These are phyloP conservation scores for Clitopilus passeckerianus DNA, from an alignment of 768 basidiomycete genomes.

Conservation along the genomic window DNA sequence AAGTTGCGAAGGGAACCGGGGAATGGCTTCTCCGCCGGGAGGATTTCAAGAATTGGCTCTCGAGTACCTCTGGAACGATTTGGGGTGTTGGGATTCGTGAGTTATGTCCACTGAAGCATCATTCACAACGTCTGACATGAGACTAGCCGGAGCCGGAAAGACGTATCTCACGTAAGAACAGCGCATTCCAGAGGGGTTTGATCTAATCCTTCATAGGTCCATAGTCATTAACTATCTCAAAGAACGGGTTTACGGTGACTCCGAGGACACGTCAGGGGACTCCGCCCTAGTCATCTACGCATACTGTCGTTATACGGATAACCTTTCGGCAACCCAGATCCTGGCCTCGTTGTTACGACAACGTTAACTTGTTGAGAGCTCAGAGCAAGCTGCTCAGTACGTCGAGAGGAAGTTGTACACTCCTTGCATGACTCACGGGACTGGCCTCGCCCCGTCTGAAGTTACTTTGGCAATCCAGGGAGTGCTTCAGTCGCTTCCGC, in stretches of 20 bases:
- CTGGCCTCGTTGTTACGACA: neutral
- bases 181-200: too few relatives aligned
- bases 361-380: neutral
- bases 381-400: neutral
- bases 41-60: neutral
- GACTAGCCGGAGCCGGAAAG: neutral
- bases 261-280: too few relatives aligned
- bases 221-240: neutral
- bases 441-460: neutral
- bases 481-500: neutral
- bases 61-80: neutral
- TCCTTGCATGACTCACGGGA: neutral
- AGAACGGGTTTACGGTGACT: neutral
- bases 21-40: neutral
- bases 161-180: neutral
- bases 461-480: neutral
- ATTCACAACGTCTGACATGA: neutral
- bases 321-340: neutral
- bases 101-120: neutral
- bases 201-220: neutral
- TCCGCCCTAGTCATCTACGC: neutral
- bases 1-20: neutral
- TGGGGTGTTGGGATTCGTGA: neutral
- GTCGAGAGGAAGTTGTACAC: neutral
- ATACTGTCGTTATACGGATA: neutral